Percentiles rank a stretch among this genome's conserved stretches.
phyloP scores from a whole-genome alignment of 2,329 filamentous ascomycete species.

The Chlorencoelia australis region DNA sequence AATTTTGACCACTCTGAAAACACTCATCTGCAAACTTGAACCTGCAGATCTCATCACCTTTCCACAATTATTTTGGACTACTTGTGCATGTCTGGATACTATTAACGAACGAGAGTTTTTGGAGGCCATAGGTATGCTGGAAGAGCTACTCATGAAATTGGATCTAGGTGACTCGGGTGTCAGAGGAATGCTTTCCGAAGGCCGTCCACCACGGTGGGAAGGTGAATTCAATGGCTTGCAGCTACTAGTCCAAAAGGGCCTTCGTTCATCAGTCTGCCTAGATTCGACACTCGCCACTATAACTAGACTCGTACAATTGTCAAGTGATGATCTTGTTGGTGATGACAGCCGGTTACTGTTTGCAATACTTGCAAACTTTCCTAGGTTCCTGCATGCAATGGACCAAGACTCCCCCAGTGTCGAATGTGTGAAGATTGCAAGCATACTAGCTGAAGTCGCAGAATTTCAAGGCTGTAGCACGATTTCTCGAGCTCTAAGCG shows the following conservation, averaged over 20 bases:
- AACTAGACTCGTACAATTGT: constrained; percentile 67
- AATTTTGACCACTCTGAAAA: constrained; percentile 86
- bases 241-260: constrained; percentile 77
- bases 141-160: constrained; percentile 73
- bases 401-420: constrained; percentile 52
- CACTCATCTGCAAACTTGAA: constrained; percentile 78
- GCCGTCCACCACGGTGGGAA: constrained; percentile 79
- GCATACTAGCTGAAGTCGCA: constrained; percentile 60
- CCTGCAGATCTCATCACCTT: constrained; percentile 74
- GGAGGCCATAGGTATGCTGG: constrained; percentile 84
- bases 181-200: constrained; percentile 62
- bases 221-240: constrained; percentile 81
- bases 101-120: constrained; percentile 94
- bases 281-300: constrained; percentile 68
- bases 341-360: constrained; percentile 76
- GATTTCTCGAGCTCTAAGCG: constrained; percentile 59
- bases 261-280: constrained; percentile 77
- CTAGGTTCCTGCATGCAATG: constrained; percentile 70
- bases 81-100: constrained; percentile 89
- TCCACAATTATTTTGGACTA: constrained; percentile 96
- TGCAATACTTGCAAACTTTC: constrained; percentile 82
- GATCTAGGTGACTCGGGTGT: constrained; percentile 65
- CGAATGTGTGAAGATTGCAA: constrained; percentile 51
- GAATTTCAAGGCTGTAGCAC: constrained; percentile 59
- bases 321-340: constrained; percentile 72